Conservation (phyloP, 805 yeast genomes). For the Myxozyma nipponensis region DNA sequence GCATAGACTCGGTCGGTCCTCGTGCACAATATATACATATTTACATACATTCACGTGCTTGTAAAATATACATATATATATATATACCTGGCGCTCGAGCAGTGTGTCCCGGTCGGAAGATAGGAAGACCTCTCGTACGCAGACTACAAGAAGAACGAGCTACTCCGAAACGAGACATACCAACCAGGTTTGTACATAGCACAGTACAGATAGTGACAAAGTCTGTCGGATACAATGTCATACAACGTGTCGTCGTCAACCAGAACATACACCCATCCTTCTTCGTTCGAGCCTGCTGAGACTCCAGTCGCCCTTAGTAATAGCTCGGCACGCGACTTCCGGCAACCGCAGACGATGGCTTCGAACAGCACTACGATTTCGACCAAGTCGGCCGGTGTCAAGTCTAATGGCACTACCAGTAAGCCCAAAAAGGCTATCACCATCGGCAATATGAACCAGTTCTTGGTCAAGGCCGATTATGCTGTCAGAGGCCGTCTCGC, state of each 20-base stretch:
- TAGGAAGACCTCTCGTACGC: too few relatives aligned
- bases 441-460: conserved; percentile 59
- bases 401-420: conserved; percentile 1
- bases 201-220: too few relatives aligned
- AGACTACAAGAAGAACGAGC: too few relatives aligned
- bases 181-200: too few relatives aligned
- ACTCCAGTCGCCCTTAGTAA: not conserved
- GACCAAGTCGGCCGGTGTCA: not conserved
- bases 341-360: not conserved
- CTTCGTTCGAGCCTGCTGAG: not conserved
- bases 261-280: not conserved
- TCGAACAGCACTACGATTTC: not conserved
- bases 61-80: too few relatives aligned
- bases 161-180: too few relatives aligned
- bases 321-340: not conserved
- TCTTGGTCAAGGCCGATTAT: conserved; percentile 80
- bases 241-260: not conserved
- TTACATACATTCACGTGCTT: too few relatives aligned
- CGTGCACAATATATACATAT: too few relatives aligned
- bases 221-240: not conserved
- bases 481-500: conserved; percentile 96
- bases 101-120: too few relatives aligned
- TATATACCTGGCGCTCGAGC: too few relatives aligned
- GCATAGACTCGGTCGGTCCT: too few relatives aligned
- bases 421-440: conserved; percentile 34